Percentiles rank a stretch among this genome's conserved stretches.
Evolutionary conservation across 139 green algal genomes (phyloP).

Genomic region (Chlamydomonas schloesseri): DNA sequence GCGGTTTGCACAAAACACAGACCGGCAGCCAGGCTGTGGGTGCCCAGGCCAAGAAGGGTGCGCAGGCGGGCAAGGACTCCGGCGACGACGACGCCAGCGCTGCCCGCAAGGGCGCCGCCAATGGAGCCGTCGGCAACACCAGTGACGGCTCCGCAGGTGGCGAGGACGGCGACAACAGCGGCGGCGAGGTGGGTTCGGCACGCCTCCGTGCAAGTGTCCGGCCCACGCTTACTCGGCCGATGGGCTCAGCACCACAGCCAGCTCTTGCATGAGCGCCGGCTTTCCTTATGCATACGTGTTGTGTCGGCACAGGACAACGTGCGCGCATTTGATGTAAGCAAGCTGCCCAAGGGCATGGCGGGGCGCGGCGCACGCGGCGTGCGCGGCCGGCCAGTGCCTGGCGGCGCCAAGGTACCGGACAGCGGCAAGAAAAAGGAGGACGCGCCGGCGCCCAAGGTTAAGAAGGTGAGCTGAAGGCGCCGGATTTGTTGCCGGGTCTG

Average conservation of each 20-base stretch:
- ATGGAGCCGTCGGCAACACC: neutral
- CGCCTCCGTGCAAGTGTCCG: too few species aligned
- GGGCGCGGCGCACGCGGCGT: conserved; percentile 17
- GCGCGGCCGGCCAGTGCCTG: neutral
- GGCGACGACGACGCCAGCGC: conserved; percentile 14
- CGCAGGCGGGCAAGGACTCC: neutral
- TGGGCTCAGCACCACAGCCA: too few species aligned
- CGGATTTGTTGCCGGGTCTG: too few species aligned
- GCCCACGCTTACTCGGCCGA: too few species aligned
- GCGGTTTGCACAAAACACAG: too few species aligned
- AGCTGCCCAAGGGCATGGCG: conserved; percentile 55
- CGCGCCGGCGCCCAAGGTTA: conserved; percentile 37
- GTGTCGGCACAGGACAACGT: neutral
- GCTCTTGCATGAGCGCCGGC: too few species aligned
- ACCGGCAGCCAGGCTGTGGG: neutral
- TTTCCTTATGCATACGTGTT: too few species aligned
- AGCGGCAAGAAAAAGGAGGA: conserved; percentile 48
- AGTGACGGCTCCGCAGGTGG: conserved; percentile 24
- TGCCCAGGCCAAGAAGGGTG: neutral
- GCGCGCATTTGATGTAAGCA: conserved; percentile 62
- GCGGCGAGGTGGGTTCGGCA: neutral
- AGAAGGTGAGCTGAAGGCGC: conserved; percentile 44
- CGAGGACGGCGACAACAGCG: conserved; percentile 31
- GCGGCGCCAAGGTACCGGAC: neutral
- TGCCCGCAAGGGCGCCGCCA: neutral